Evolutionary conservation across 192 early-diverging fungal genomes (phyloP).

Genomic region (Geranomyces variabilis): DNA sequence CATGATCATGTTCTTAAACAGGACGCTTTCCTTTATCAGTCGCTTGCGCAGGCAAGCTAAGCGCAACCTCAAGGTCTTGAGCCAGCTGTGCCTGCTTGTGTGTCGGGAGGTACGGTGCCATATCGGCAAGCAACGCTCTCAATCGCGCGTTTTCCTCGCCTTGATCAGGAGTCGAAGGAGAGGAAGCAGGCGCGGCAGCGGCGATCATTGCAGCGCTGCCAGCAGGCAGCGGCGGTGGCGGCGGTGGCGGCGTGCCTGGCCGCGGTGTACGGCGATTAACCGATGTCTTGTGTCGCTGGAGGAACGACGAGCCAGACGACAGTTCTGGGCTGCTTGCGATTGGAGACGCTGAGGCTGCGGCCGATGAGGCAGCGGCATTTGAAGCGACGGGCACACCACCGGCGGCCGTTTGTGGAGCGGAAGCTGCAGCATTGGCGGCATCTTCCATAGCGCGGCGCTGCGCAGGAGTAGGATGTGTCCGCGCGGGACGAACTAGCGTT

Average conservation of each 20-base stretch:
- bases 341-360: not conserved
- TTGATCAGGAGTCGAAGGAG: not conserved
- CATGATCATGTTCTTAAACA: no score
- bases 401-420: not conserved
- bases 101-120: not conserved
- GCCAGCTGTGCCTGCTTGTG: not conserved
- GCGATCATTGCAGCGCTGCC: no score
- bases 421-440: not conserved
- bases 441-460: not conserved
- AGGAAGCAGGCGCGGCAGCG: not conserved
- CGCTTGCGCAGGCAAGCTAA: not conserved
- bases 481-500: not conserved
- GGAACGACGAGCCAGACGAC: no score
- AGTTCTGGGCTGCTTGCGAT: no score
- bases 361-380: not conserved
- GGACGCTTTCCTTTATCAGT: not conserved
- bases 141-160: constrained; percentile 4
- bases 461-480: not conserved
- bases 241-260: no score
- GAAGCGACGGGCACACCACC: not conserved
- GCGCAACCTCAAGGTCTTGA: constrained; percentile 5
- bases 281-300: no score
- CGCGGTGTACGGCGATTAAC: no score
- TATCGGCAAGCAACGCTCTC: constrained; percentile 6
- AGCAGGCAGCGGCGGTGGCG: no score